phyloP scores from a whole-genome alignment of 2,329 filamentous ascomycete genomes.

The Fonsecaea erecta region DNA sequence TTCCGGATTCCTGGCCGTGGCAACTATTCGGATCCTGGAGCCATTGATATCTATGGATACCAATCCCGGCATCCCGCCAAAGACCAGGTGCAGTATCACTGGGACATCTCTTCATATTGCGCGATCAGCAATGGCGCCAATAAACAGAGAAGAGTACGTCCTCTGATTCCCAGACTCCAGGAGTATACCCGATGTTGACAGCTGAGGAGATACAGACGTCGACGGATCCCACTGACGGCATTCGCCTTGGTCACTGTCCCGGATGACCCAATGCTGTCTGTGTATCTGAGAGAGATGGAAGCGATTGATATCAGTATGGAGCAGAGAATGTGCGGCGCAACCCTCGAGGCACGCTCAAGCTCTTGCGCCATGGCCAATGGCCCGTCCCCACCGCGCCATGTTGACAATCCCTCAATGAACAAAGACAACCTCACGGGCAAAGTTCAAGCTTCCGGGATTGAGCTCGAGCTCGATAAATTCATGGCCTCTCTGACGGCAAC shows the following conservation, averaged over 20 bases:
- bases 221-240: constrained; percentile 24
- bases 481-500: constrained; percentile 21
- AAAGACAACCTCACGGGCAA: not conserved
- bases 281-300: constrained; percentile 20
- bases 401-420: not conserved
- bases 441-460: not conserved
- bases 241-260: constrained; percentile 28
- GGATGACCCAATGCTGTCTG: constrained; percentile 24
- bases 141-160: constrained; percentile 5
- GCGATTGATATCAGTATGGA: constrained; percentile 23
- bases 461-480: constrained; percentile 24
- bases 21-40: not conserved
- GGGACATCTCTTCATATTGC: not conserved
- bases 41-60: not conserved
- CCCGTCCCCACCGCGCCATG: not conserved
- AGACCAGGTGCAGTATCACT: not conserved
- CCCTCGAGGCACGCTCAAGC: not conserved
- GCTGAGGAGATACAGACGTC: not conserved
- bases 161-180: not conserved
- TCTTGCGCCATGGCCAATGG: not conserved
- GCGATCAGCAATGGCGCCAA: not conserved
- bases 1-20: not conserved
- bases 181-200: not conserved
- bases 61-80: not conserved
- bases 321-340: not conserved